Evolutionary conservation across 1,139 yeast genomes (phyloP), one percentile per base, ranked within the genome.

Genomic region (Kurtzmaniella quercitrusa): DNA sequence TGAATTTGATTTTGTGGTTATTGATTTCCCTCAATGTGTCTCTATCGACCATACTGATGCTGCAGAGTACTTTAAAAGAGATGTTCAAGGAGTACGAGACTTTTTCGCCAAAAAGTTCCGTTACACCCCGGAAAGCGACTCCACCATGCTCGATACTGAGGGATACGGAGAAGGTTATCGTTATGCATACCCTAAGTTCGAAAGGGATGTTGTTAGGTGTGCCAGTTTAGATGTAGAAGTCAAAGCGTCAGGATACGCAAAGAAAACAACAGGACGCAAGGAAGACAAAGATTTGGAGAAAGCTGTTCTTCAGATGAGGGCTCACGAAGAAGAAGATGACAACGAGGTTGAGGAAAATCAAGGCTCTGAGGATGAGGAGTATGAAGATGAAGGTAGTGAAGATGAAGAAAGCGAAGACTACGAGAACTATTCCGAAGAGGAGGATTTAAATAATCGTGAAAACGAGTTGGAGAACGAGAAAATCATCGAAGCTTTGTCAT

Each of bases 11-110:
- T 88, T 89, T 53, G 84, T 89, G 19, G 96, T 93, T 20, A 93
- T 93, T 54, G 99, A 93, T 74, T 93, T 93, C 71, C 99, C 99
- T 4, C 99, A 93, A 65, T 91, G 97, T 80, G 87, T 93, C 18
- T 88, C 96, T 15, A 87, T 87, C 36, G 91, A 87, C 52, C 99
- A 93, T 60, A 74, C 71, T 2, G 96, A 93, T 57, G 98, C 98
- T 11, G 83, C 83, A 50, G 76, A 75, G 45, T 91, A 88, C 60
- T 93, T 93, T 60, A 82, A 87, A 52, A 78, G 98, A 65, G 99
- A 93, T 65, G 95, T 93, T 19, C 85, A 88, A 46, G 91, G 98
- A 57, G 82, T 93, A 46, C 74, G 89, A 49, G 75, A 82, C 39
- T 94, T 91, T 57, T 93, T 93, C 65, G 82, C 74, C 49, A 82